phyloP scores from a whole-genome alignment of 805 yeast species.

The Metschnikowia baotianmanensis region DNA sequence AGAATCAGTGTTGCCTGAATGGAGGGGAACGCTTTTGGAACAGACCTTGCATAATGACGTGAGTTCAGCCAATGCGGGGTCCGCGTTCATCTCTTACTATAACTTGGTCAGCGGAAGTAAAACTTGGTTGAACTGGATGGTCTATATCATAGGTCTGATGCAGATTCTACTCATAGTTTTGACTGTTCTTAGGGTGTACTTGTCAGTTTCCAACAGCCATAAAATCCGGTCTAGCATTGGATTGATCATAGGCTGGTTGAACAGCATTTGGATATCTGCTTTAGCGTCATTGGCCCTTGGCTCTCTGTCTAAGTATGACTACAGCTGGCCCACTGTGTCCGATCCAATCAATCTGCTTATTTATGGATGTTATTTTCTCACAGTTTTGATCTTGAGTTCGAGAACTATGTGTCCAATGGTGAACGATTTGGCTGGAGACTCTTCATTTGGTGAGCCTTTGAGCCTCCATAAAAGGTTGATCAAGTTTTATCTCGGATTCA shows the following conservation, averaged over 20 bases:
- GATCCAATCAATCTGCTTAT: constrained; percentile 19
- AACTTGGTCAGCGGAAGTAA: constrained; percentile 1
- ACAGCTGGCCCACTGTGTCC: constrained; percentile 1
- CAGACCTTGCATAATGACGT: not conserved
- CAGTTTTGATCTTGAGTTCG: constrained; percentile 30
- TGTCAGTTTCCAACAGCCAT: constrained; percentile 34
- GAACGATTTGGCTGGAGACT: constrained; percentile 27
- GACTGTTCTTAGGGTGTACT: constrained; percentile 22
- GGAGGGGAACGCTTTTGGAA: not conserved
- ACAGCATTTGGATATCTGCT: constrained; percentile 24
- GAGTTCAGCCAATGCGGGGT: not conserved
- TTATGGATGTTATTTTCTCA: constrained; percentile 22
- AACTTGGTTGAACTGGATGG: constrained; percentile 1
- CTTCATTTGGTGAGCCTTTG: constrained; percentile 18
- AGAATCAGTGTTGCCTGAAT: not conserved
- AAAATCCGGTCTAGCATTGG: constrained; percentile 36
- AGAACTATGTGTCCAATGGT: constrained; percentile 29
- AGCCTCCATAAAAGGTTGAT: constrained; percentile 27
- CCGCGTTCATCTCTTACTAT: not conserved
- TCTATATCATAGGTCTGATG: not conserved
- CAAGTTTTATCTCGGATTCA: constrained; percentile 29
- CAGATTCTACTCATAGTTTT: constrained; percentile 9
- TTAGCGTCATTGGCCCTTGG: constrained; percentile 28
- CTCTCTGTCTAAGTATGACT: constrained; percentile 23
- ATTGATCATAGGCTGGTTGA: constrained; percentile 36